These are phyloP conservation scores for Puccinia horiana DNA, from an alignment of 1,284 basidiomycete species.

Conservation along the genomic window DNA sequence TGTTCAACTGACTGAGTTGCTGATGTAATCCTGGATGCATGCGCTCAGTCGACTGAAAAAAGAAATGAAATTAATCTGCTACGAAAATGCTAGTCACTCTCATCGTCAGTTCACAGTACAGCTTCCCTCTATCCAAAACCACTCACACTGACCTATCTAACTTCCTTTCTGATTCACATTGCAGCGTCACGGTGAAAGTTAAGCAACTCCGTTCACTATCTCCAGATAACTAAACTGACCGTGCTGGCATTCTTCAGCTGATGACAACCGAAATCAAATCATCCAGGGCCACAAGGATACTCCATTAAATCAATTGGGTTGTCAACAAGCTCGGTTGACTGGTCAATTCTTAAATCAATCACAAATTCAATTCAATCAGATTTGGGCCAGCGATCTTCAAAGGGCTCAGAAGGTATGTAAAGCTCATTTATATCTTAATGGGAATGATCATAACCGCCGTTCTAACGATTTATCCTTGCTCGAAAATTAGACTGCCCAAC, in stretches of 20 bases:
- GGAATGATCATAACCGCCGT: background rate
- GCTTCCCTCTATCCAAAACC: background rate
- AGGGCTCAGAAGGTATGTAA: constrained; percentile 34
- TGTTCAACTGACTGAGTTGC: background rate
- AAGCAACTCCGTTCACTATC: background rate
- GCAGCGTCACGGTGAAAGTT: constrained; percentile 8
- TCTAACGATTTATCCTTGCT: background rate
- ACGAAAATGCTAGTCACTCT: background rate
- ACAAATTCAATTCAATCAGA: constrained; percentile 10
- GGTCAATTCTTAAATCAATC: constrained; percentile 12
- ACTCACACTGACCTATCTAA: background rate
- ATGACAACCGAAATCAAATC: constrained; percentile 40
- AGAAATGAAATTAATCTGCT: too few relatives aligned
- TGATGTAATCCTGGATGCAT: background rate
- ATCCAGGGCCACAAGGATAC: constrained; percentile 42
- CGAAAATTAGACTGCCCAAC: constrained; percentile 25
- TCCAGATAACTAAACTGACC: background rate
- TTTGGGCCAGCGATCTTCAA: constrained; percentile 44
- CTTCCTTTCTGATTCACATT: background rate
- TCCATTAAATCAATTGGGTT: constrained; percentile 21
- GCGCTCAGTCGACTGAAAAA: background rate
- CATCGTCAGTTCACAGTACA: constrained; percentile 2
- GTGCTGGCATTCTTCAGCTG: constrained; percentile 7
- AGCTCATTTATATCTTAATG: background rate
- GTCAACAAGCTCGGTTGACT: constrained; percentile 27